Evolutionary conservation across 2,329 filamentous ascomycete genomes (phyloP).

Genomic region (Scytalidium sp.): DNA sequence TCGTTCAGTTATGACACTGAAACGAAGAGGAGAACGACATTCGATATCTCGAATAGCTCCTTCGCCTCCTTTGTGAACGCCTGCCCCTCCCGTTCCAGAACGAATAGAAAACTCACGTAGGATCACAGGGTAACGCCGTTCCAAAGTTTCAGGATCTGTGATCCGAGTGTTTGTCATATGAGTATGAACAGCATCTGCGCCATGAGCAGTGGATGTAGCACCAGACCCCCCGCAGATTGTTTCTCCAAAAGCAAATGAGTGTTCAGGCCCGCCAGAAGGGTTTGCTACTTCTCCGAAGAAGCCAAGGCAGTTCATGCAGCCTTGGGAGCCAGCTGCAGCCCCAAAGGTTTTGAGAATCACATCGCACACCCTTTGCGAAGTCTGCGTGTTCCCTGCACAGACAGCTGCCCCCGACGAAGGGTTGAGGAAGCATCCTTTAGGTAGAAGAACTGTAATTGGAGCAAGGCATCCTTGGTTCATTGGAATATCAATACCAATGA

Average conservation of each 20-base stretch:
- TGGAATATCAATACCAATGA: conserved; percentile 78
- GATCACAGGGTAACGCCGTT: conserved; percentile 22
- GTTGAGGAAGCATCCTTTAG: conserved; percentile 65
- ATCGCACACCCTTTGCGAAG: conserved; percentile 74
- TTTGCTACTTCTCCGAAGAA: conserved; percentile 72
- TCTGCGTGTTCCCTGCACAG: conserved; percentile 77
- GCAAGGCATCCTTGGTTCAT: conserved; percentile 79
- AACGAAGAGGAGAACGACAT: conserved; percentile 39
- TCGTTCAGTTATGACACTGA: conserved; percentile 51
- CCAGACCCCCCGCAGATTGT: conserved; percentile 21
- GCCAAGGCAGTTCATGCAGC: conserved; percentile 77
- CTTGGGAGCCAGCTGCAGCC: conserved; percentile 73
- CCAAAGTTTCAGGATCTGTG: conserved; percentile 20
- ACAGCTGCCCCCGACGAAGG: conserved; percentile 73
- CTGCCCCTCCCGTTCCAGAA: conserved; percentile 15
- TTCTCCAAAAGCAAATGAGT: conserved; percentile 66
- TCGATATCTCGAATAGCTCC: conserved; percentile 20
- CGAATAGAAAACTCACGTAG: conserved; percentile 18
- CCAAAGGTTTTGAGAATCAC: conserved; percentile 75
- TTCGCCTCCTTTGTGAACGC: conserved; percentile 14
- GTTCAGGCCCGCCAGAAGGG: conserved; percentile 51
- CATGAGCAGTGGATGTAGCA: conserved; percentile 17
- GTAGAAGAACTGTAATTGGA: conserved; percentile 68
- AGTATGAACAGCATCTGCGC: conserved; percentile 16
- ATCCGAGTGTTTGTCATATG: conserved; percentile 21